Base-by-base conservation (phyloP, 257 asterid genomes). In the Solanum etuberosum region DNA sequence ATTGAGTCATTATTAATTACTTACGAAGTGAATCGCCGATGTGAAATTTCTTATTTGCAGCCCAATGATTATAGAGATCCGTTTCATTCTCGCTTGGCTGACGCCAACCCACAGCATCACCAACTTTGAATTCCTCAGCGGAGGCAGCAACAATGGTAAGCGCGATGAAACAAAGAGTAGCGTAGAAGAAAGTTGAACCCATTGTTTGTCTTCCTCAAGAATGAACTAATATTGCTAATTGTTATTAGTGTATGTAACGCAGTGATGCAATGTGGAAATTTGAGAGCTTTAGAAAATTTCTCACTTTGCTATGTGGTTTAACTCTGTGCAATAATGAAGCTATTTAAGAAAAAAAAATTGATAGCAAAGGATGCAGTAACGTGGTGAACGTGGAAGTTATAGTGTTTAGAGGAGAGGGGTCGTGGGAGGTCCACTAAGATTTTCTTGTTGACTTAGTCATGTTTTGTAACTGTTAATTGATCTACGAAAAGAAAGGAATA, bases 11-110 rank as follows among this genome's bases (percentile, higher is more conserved):
- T 48, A 27, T 32, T n/a, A 20, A 76, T 61, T 70, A 92, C 98
- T 90, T 86, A 95, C 98, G 95, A 16, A 95, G 92, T 32, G 93
- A 90, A 92, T 94, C 98, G 76, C 94, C 94, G 9, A 94, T 89
- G 48, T 91, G 95, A 88, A 95, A 93, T 87, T 87, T 91, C 88
- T 42, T 76, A 18, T 88, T 27, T 31, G 90, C 81, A 34, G 96
- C 93, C 98, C 98, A 95, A 11, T 70, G 90, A 31, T 61, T 27
- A 85, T 94, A 95, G 86, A 92, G 76, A 48, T 91, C 93, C 0
- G 95, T 89, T 21, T 93, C 89, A 43, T 91, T 90, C 78, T 85
- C 54, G 29, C 88, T 71, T 23, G 95, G 96, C 65, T 73, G 90
- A 8, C 90, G 94, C 98, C 98, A 95, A 8, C 96, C 96, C 7